Evolutionary conservation across 768 basidiomycete species (phyloP), one percentile per base, ranked within the genome.

Genomic region (Gyrodon lividus): DNA sequence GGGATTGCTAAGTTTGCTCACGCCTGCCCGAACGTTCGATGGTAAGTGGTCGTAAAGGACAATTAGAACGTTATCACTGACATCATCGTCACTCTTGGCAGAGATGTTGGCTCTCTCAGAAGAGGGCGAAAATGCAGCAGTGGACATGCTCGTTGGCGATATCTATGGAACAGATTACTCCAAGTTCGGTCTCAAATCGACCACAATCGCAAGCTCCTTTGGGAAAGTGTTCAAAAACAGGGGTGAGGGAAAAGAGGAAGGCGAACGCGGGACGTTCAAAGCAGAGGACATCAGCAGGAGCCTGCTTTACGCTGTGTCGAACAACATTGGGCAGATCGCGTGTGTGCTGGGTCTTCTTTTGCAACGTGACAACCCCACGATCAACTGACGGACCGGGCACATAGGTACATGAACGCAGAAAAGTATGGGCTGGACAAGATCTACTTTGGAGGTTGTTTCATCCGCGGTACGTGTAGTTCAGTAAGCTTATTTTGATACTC

Each of bases 271-370:
- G 59, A 81, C 74, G 43, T 97, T 96, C 70, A 83, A 79, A 19
- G 81, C 93, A 4, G 92, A 98, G 72, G 97, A 99, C 64, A 94
- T 99, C 65, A 92, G 90, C 69, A 85, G 86, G 68, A 94, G 92
- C 71, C 73, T 99, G 67, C 77, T 99, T 28, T 98, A 98, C 68
- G 96, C 95, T 14, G 82, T 99, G 55, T 95, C 92, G 61, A 99
- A 99, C 73, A 99, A 99, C 70, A 99, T 99, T 59, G 97, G 97
- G 14, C 97, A 99, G 72, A 98, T 99, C 74, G 97, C 97, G 96
- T 99, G 71, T 68, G 94, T 87, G 40, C 39, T 48, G 46, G 41
- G 47, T 52, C 47, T 63, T 47, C 48, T 20, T 48, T 43, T 47
- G 38, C 28, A 8, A 38, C 16, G 22, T 40, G 30, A 26, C 8